A percentile compares a stretch with the other conserved stretches of the same genome.
phyloP scores from a whole-genome alignment of 345 rosid genomes.

The Viola odorata region DNA sequence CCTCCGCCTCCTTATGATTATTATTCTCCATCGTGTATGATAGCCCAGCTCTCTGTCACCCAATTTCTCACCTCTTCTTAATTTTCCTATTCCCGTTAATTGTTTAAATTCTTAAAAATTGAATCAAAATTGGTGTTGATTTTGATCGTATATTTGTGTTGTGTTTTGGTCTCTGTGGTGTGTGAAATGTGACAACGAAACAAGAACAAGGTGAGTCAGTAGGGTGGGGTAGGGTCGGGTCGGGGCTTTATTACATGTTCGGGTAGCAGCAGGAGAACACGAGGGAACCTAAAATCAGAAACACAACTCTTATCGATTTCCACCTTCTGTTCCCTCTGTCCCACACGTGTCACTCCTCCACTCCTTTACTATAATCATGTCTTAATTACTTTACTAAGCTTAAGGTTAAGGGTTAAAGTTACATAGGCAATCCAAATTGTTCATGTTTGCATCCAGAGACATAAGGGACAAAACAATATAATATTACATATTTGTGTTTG shows the following conservation, averaged over 20 bases:
- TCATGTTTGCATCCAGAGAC: no score
- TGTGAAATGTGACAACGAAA: slow-evolving; percentile 10
- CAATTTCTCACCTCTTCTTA: slow-evolving; percentile 11
- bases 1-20: slow-evolving; percentile 14
- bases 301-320: not conserved
- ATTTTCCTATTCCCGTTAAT: slow-evolving; percentile 13
- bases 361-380: no score
- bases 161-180: slow-evolving; percentile 6
- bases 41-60: slow-evolving; percentile 21
- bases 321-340: no score
- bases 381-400: no score
- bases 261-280: not conserved
- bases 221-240: no score
- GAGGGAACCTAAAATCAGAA: not conserved
- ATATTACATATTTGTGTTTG: no score
- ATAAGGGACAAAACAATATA: no score
- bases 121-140: no score
- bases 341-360: no score
- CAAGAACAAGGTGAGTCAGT: slow-evolving; percentile 5
- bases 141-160: not conserved
- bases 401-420: no score
- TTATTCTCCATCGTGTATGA: slow-evolving; percentile 25
- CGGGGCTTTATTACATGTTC: not conserved
- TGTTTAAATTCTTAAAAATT: not conserved
- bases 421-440: no score